Percentiles rank a stretch among this genome's conserved stretches.
Conservation (phyloP, 345 rosid genomes). For the Euphorbia peplus region DNA sequence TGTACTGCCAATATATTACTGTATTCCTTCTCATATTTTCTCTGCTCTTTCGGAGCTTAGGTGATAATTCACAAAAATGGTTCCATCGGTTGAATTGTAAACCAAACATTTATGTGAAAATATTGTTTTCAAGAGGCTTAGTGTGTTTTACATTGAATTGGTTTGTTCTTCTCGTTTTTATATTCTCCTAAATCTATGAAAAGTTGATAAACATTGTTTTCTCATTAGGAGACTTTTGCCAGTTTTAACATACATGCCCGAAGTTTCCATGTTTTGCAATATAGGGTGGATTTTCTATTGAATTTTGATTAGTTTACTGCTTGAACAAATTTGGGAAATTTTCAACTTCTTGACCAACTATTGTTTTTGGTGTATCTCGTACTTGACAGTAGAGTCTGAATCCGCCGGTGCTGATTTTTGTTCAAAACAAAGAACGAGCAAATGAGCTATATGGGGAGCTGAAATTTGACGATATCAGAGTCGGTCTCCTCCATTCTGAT, state of each 20-base stretch:
- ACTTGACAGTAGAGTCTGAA: slow-evolving; percentile 74
- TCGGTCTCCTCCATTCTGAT: slow-evolving; percentile 77
- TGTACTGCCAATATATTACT: slow-evolving; percentile 14
- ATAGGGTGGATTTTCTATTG: too few relatives aligned
- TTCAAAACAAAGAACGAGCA: slow-evolving; percentile 91
- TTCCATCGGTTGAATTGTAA: too few relatives aligned
- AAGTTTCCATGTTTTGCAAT: too few relatives aligned
- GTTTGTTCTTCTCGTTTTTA: background rate
- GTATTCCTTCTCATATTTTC: background rate
- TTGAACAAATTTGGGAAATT: background rate
- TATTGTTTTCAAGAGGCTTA: too few relatives aligned
- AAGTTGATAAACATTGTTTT: background rate
- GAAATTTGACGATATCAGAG: slow-evolving; percentile 71
- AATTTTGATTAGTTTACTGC: background rate
- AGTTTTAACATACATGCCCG: too few relatives aligned
- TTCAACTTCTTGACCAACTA: slow-evolving; percentile 28
- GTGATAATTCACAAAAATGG: background rate
- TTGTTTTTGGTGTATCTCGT: slow-evolving; percentile 18
- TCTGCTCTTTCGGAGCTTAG: background rate
- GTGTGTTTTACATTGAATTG: background rate
- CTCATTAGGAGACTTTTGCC: background rate
- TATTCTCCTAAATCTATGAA: background rate
- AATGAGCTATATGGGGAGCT: slow-evolving; percentile 80
- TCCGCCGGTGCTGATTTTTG: slow-evolving; percentile 84
- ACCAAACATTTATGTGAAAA: too few relatives aligned